A percentile compares a stretch with the other conserved stretches of the same genome.
Evolutionary conservation across 345 rosid genomes (phyloP).

Genomic region (Cardamine resedifolia): DNA sequence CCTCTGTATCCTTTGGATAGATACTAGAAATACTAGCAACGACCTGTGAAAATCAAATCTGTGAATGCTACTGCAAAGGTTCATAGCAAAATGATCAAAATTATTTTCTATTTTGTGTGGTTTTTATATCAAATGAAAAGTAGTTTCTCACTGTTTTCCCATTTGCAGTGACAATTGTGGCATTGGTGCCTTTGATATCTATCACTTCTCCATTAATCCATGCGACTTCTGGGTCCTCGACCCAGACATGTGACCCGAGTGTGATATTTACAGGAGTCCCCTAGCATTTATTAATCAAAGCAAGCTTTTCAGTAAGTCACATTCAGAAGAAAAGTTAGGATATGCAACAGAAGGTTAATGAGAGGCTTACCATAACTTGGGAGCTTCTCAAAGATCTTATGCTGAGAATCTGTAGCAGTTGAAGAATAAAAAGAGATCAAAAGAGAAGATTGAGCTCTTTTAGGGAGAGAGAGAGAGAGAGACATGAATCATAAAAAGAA

Average conservation of each 20-base stretch:
- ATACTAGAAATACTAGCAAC: conserved; percentile 49
- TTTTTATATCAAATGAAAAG: conserved; percentile 9
- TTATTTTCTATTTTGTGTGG: not conserved
- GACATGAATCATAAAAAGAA: not conserved
- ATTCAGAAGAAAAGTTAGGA: conserved; percentile 14
- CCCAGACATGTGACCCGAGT: conserved; percentile 67
- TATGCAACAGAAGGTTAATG: conserved; percentile 3
- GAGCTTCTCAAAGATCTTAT: conserved; percentile 16
- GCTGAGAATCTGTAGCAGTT: conserved; percentile 15
- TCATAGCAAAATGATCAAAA: not conserved
- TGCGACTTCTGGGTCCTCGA: conserved; percentile 55
- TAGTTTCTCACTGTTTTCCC: conserved; percentile 48
- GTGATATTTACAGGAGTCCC: conserved; percentile 57
- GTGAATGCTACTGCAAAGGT: not conserved
- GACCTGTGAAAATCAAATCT: conserved; percentile 38
- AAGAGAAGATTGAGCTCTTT: not conserved
- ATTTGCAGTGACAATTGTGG: conserved; percentile 40
- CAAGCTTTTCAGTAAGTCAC: conserved; percentile 7
- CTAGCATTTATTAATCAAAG: conserved; percentile 37
- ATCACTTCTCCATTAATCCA: conserved; percentile 62
- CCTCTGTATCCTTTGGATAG: conserved; percentile 61
- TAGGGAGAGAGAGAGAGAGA: not conserved
- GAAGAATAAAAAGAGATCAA: conserved; percentile 22
- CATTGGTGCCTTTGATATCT: conserved; percentile 50
- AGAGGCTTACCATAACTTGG: conserved; percentile 42